Conservation (phyloP, 768 basidiomycete species). For the Boletus barrowsii region DNA sequence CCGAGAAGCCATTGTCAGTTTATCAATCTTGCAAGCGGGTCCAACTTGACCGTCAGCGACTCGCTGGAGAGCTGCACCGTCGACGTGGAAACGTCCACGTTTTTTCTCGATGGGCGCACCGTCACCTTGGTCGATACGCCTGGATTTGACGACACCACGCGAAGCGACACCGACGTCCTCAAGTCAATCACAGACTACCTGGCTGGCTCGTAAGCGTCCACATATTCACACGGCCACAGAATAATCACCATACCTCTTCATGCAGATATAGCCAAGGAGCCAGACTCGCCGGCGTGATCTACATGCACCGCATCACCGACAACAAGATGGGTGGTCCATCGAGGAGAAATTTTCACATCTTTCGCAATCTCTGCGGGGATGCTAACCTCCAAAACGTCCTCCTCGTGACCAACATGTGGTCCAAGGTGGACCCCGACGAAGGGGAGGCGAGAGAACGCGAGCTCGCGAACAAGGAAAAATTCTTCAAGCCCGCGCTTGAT, state of each 20-base stretch:
- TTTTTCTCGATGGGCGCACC: slow-evolving; percentile 39
- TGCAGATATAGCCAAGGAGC: slow-evolving; percentile 26
- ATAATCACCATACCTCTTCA: neutral
- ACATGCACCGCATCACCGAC: slow-evolving; percentile 51
- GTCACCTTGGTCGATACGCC: slow-evolving; percentile 57
- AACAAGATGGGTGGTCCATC: slow-evolving; percentile 49
- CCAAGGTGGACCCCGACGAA: slow-evolving; percentile 32
- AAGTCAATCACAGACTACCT: slow-evolving; percentile 40
- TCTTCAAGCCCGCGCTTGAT: slow-evolving; percentile 50
- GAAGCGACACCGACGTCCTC: slow-evolving; percentile 46
- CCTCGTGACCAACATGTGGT: slow-evolving; percentile 56
- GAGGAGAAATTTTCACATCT: slow-evolving; percentile 48
- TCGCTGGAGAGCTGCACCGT: slow-evolving; percentile 26
- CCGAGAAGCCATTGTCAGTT: slow-evolving; percentile 8
- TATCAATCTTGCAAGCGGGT: slow-evolving; percentile 20
- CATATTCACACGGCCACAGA: neutral
- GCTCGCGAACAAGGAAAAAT: slow-evolving; percentile 38
- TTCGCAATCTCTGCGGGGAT: slow-evolving; percentile 51
- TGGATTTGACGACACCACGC: slow-evolving; percentile 53
- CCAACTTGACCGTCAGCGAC: slow-evolving; percentile 19
- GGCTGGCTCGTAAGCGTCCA: slow-evolving; percentile 21
- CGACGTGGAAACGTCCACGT: slow-evolving; percentile 34
- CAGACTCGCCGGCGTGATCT: slow-evolving; percentile 42
- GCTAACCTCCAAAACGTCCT: slow-evolving; percentile 44
- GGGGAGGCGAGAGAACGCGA: slow-evolving; percentile 45